phyloP scores from a whole-genome alignment of 345 rosid species.

The Eucalyptus camaldulensis region DNA sequence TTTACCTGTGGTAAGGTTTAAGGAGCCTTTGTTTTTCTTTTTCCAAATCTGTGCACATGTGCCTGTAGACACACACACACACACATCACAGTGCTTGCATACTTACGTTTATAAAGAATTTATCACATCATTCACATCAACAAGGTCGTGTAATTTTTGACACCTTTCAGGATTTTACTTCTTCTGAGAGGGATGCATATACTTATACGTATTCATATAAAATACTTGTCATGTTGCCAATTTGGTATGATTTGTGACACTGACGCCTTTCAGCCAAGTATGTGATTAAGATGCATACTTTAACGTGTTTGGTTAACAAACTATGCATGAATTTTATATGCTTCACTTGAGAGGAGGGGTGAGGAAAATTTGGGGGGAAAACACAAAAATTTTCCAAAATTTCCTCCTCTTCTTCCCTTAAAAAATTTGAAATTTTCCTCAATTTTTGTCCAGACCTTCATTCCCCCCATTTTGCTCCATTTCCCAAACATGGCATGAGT shows the following conservation, averaged over 20 bases:
- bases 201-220: not conserved
- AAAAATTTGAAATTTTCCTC: not conserved
- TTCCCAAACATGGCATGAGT: not conserved
- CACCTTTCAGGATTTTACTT: not conserved
- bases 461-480: not conserved
- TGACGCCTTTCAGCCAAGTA: not conserved
- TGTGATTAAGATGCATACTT: not conserved
- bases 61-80: not conserved
- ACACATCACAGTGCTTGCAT: not conserved
- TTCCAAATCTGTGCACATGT: not conserved
- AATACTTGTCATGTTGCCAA: not conserved
- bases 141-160: not conserved
- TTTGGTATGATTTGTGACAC: not conserved
- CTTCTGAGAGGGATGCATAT: not conserved
- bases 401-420: not conserved
- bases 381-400: not conserved
- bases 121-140: not conserved
- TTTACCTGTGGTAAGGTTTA: not conserved
- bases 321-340: not conserved
- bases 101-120: not conserved
- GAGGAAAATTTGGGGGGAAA: not conserved
- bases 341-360: not conserved
- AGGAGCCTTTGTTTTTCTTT: not conserved
- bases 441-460: not conserved
- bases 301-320: not conserved